phyloP scores from a whole-genome alignment of 2,329 filamentous ascomycete species.

The Simplicillium aogashimaense region DNA sequence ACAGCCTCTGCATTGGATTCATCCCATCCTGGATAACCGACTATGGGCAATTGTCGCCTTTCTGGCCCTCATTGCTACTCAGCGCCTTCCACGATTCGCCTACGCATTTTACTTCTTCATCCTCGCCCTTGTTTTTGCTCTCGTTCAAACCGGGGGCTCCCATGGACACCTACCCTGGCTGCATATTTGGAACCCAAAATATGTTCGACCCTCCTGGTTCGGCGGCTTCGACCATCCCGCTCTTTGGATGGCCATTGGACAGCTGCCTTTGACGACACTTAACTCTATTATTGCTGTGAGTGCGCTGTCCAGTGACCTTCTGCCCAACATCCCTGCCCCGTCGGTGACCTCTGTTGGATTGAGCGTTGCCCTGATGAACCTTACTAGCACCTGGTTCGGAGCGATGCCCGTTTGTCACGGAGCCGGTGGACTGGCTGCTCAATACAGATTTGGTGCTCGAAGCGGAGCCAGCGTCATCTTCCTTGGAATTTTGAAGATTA shows the following conservation, averaged over 20 bases:
- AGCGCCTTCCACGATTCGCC: conserved; percentile 57
- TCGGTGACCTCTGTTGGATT: conserved; percentile 68
- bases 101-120: conserved; percentile 68
- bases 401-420: conserved; percentile 95
- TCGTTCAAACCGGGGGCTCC: conserved; percentile 23
- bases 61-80: conserved; percentile 57
- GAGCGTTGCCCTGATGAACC: conserved; percentile 76
- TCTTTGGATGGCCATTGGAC: conserved; percentile 61
- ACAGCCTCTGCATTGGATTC: conserved; percentile 56
- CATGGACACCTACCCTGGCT: conserved; percentile 37
- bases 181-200: conserved; percentile 49
- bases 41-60: conserved; percentile 70
- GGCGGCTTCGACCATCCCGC: conserved; percentile 19
- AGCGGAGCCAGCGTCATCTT: conserved; percentile 77
- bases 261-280: conserved; percentile 82
- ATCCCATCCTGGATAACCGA: conserved; percentile 65
- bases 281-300: conserved; percentile 88
- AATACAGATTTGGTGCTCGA: conserved; percentile 83
- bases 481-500: conserved; percentile 65
- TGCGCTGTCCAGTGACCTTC: conserved; percentile 66
- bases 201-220: conserved; percentile 25
- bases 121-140: conserved; percentile 57
- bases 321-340: conserved; percentile 58
- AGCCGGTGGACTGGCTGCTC: conserved; percentile 80
- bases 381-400: conserved; percentile 81